Base-by-base conservation (phyloP, 2,329 filamentous ascomycete genomes). In the Nannizziopsis barbatae region DNA sequence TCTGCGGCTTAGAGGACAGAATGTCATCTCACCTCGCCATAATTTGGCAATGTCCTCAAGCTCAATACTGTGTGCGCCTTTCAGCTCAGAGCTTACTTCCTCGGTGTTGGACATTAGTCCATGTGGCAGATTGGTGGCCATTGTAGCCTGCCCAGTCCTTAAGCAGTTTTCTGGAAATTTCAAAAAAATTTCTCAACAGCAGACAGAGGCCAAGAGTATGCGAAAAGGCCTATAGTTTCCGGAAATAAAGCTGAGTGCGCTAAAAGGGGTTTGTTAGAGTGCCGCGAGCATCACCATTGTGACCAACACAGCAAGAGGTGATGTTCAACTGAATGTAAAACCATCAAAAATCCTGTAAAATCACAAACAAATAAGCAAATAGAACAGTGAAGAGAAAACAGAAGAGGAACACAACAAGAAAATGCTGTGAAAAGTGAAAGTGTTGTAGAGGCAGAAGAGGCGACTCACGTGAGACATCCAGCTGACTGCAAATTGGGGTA, bases 11-110 rank as follows among this genome's bases (percentile, higher is more conserved):
- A 22, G n/a, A 50, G 40, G 43, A 47, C 39, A 40, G 51, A 49
- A 43, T 45, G 50, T 51, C 14, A 48, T 42, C 58, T 48, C 63
- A 75, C 73, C 71, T 67, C 65, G 71, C 72, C 73, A 75, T 52
- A 75, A 59, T 45, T 62, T 65, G 45, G 62, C 63, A 51, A 73
- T 62, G 55, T 69, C 65, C 18, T 66, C 61, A 18, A 65, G 57
- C 35, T 68, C 64, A 46, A 72, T 58, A 32, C 50, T 57, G 44
- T 65, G 63, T 40, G 61, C 58, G 43, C 60, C 59, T 36, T 63
- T 58, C 40, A 71, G 60, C 40, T 66, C 62, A 32, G 63, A 60
- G 11, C 64, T 59, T 20, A 68, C 58, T 33, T 58, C 57, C 40
- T 61, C 59, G 22, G 65, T 65, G 41, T 65, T 67, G 22, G 50